Percentiles rank a stretch among this genome's conserved stretches.
Evolutionary conservation across 2,329 filamentous ascomycete genomes (phyloP).

Genomic region (Cordyceps cateniannulata): DNA sequence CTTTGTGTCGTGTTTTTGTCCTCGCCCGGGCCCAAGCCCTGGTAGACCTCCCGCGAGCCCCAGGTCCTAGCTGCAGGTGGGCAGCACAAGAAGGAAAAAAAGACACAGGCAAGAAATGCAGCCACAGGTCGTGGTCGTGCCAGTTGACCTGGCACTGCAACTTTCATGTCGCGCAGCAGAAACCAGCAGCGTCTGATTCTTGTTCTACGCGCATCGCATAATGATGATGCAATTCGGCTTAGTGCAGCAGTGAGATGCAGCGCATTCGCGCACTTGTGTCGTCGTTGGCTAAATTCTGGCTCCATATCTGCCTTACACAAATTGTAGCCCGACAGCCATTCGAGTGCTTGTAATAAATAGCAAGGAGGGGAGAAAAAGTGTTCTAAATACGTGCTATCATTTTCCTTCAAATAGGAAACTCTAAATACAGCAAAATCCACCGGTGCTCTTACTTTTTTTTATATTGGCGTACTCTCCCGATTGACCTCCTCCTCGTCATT

Average conservation of each 20-base stretch:
- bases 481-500: background rate
- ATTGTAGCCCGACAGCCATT: no score
- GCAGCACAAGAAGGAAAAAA: background rate
- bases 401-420: background rate
- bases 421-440: background rate
- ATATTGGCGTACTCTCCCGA: background rate
- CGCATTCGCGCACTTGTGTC: no score
- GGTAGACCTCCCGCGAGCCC: background rate
- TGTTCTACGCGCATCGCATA: background rate
- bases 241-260: no score
- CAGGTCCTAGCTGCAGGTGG: background rate
- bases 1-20: background rate
- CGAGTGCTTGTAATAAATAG: background rate
- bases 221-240: background rate
- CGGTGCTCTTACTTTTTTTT: background rate
- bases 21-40: background rate
- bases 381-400: background rate
- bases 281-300: no score
- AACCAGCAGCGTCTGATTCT: background rate
- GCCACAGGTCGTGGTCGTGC: no score
- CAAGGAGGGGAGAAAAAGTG: background rate
- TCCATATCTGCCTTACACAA: no score
- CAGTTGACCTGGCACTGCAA: no score
- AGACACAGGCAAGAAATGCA: background rate
- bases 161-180: background rate